A percentile compares a stretch with the other conserved stretches of the same genome.
These are phyloP conservation scores for Ceratocystis harringtonii DNA, from an alignment of 2,329 filamentous ascomycete species.

Conservation along the genomic window DNA sequence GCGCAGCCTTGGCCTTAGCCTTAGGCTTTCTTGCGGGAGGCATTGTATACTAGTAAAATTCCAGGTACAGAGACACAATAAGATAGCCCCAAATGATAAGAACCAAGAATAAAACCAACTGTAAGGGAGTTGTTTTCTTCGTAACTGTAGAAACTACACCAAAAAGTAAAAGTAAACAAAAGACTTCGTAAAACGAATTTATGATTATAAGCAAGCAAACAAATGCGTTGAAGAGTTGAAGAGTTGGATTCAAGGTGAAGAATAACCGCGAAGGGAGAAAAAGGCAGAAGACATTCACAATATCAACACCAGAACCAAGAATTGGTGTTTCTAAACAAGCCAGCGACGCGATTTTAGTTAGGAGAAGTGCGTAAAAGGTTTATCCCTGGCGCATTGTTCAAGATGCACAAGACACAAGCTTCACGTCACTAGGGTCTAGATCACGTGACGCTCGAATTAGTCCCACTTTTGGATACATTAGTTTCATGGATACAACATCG, in stretches of 20 bases:
- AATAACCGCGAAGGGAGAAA: no score
- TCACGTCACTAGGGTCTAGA: not conserved
- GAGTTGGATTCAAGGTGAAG: not conserved
- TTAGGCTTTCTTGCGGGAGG: slow-evolving; percentile 12
- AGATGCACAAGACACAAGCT: not conserved
- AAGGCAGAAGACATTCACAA: no score
- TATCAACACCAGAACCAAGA: no score
- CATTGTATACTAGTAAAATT: slow-evolving; percentile 3
- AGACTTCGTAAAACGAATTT: not conserved
- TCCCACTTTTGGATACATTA: not conserved
- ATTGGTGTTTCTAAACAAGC: no score
- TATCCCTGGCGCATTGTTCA: slow-evolving; percentile 3
- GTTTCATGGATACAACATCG: not conserved
- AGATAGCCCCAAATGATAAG: not conserved
- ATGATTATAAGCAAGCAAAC: not conserved
- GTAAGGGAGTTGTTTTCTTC: not conserved
- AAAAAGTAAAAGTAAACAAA: slow-evolving; percentile 4
- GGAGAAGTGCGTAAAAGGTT: not conserved
- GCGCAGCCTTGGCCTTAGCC: slow-evolving; percentile 3
- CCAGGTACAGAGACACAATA: no score
- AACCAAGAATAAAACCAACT: not conserved
- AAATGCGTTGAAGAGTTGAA: not conserved
- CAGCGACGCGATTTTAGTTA: not conserved
- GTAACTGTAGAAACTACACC: not conserved
- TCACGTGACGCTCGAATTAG: not conserved